Conservation (phyloP, 805 yeast genomes). For the Clavispora asparagi region DNA sequence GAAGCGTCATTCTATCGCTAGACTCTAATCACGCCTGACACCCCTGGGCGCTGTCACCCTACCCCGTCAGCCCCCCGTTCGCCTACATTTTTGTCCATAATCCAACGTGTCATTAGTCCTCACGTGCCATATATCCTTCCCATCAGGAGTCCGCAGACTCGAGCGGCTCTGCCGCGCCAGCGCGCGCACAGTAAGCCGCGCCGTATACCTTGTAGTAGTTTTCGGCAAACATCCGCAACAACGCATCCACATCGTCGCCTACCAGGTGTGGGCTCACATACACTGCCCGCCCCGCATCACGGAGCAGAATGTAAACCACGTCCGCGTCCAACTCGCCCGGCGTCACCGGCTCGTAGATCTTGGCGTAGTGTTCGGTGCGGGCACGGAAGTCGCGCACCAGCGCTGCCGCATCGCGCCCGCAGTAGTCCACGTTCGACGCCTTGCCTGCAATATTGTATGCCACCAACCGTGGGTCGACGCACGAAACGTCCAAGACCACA, state of each 20-base stretch:
- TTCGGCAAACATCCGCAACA: conserved; percentile 7
- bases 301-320: conserved; percentile 7
- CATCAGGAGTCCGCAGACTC: neutral
- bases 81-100: no score
- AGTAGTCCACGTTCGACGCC: conserved; percentile 58
- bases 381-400: conserved; percentile 58
- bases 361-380: conserved; percentile 48
- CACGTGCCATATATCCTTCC: neutral
- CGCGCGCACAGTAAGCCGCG: conserved; percentile 10
- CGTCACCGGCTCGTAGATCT: conserved; percentile 16
- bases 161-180: neutral
- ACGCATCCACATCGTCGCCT: conserved; percentile 7
- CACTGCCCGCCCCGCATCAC: conserved; percentile 9
- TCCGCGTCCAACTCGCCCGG: conserved; percentile 9
- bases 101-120: neutral
- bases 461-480: conserved; percentile 47
- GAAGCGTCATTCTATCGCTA: no score
- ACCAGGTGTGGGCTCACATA: neutral
- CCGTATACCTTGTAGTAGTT: conserved; percentile 14
- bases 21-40: no score
- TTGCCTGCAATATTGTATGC: conserved; percentile 61
- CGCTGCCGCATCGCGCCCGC: conserved; percentile 42
- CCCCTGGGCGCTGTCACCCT: no score
- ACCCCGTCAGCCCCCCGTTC: no score
- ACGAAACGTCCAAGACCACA: conserved; percentile 54